These are phyloP conservation scores for Trichoderma afroharzianum DNA, from an alignment of 2,329 filamentous ascomycete species.

Conservation along the genomic window DNA sequence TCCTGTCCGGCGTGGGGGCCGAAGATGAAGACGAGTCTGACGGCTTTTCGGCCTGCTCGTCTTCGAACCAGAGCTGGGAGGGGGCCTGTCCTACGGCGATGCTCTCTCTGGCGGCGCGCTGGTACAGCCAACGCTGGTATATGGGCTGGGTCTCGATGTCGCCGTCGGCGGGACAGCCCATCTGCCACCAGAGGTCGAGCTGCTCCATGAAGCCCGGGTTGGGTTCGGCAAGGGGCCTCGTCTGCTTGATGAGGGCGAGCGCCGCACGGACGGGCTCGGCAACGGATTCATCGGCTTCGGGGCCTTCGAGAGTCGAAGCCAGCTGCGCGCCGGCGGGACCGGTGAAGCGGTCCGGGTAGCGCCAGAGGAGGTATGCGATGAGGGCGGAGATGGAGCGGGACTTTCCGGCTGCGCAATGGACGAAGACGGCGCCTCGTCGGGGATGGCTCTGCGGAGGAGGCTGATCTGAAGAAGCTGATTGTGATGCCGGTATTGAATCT, in stretches of 20 bases:
- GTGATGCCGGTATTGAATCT: too few species aligned
- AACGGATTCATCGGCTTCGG: conserved; percentile 33
- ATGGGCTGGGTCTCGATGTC: conserved; percentile 62
- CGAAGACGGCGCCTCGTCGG: conserved; percentile 45
- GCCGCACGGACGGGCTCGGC: conserved; percentile 55
- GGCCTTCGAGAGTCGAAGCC: conserved; percentile 9
- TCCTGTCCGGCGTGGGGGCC: conserved; percentile 21
- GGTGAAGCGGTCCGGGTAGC: conserved; percentile 53
- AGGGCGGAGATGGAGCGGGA: conserved; percentile 84
- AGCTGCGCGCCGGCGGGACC: conserved; percentile 23
- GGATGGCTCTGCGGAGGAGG: conserved; percentile 12
- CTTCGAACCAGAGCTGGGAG: conserved; percentile 77
- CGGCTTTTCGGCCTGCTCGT: conserved; percentile 43
- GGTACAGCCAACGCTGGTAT: conserved; percentile 71
- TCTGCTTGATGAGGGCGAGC: conserved; percentile 64
- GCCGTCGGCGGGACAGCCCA: conserved; percentile 68
- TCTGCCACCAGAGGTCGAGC: conserved; percentile 79
- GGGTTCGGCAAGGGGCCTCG: conserved; percentile 76
- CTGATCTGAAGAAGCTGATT: not conserved
- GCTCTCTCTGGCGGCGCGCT: conserved; percentile 52
- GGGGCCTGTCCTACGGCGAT: conserved; percentile 76
- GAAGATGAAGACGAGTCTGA: not conserved
- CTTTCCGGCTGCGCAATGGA: conserved; percentile 88
- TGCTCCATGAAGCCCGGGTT: conserved; percentile 91
- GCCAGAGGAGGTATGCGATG: conserved; percentile 79